A percentile compares a stretch with the other conserved stretches of the same genome.
phyloP scores from a whole-genome alignment of 139 green algal species.

The Haematococcus lacustris region DNA sequence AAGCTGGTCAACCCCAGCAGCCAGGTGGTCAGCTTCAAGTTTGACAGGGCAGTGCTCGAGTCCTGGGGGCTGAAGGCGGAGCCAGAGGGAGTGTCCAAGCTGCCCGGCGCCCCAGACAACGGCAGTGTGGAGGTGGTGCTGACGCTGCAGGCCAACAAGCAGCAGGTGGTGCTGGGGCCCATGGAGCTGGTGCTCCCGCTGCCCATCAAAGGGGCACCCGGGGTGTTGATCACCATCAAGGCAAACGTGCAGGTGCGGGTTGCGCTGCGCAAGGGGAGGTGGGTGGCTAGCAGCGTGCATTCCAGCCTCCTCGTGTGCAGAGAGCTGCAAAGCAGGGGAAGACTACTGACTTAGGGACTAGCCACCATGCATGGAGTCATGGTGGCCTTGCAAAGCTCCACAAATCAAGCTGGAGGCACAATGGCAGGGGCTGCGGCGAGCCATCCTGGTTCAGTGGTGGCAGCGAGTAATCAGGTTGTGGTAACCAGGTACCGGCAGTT shows the following conservation, averaged over 20 bases:
- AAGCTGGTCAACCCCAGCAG: constrained; percentile 55
- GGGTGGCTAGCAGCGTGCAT: constrained; percentile 46
- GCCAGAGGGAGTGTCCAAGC: constrained; percentile 55
- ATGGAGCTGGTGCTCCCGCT: constrained; percentile 52
- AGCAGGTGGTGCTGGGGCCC: constrained; percentile 25
- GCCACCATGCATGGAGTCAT: too few species aligned
- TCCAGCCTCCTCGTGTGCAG: background rate
- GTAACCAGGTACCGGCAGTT: too few species aligned
- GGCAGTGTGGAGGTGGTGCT: constrained; percentile 30
- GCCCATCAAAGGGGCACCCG: constrained; percentile 47
- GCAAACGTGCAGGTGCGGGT: constrained; percentile 37
- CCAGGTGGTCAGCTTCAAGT: constrained; percentile 35
- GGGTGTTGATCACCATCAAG: constrained; percentile 49
- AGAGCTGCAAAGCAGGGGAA: background rate
- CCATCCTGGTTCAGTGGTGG: too few species aligned
- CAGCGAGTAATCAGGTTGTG: too few species aligned
- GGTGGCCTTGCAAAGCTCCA: too few species aligned
- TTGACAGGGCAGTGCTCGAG: constrained; percentile 57
- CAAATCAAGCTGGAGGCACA: too few species aligned
- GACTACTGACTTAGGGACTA: too few species aligned
- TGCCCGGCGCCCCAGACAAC: constrained; percentile 53
- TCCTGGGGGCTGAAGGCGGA: constrained; percentile 52
- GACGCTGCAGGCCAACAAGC: constrained; percentile 42
- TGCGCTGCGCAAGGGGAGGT: too few species aligned
- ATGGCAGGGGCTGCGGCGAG: too few species aligned